These are phyloP conservation scores for Cicer bijugum DNA, from an alignment of 306 rosid species.

Conservation along the genomic window DNA sequence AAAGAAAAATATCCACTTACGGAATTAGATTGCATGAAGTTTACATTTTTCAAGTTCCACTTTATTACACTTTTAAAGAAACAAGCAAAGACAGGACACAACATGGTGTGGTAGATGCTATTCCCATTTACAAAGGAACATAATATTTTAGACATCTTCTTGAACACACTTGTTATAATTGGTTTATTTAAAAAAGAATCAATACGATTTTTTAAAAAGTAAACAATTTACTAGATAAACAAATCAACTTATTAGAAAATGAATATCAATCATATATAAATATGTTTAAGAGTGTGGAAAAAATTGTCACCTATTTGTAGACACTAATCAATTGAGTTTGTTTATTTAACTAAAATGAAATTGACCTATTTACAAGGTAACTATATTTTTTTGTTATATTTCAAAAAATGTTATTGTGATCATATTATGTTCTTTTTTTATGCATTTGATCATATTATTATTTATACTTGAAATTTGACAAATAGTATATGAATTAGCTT, in stretches of 20 bases:
- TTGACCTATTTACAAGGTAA: no score
- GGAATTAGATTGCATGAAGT: neutral
- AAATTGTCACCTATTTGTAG: no score
- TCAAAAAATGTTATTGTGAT: no score
- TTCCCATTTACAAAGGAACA: neutral
- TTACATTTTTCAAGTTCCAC: neutral
- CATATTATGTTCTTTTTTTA: no score
- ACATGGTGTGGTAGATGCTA: neutral
- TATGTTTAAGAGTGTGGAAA: neutral
- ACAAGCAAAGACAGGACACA: neutral
- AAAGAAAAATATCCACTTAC: neutral
- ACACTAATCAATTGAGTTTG: no score
- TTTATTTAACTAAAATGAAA: no score
- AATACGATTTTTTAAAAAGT: neutral
- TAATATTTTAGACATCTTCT: neutral
- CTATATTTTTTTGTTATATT: no score
- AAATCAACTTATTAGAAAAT: neutral
- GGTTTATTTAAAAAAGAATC: neutral
- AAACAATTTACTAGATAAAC: neutral
- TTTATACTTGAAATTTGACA: no score
- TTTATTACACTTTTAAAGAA: neutral
- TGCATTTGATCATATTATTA: no score
- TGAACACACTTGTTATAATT: neutral
- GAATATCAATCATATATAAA: neutral
- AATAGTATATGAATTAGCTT: no score